Evolutionary conservation across 1,284 basidiomycete genomes (phyloP), one percentile per base, ranked within the genome.

Genomic region (Ganoderma lingzhi): DNA sequence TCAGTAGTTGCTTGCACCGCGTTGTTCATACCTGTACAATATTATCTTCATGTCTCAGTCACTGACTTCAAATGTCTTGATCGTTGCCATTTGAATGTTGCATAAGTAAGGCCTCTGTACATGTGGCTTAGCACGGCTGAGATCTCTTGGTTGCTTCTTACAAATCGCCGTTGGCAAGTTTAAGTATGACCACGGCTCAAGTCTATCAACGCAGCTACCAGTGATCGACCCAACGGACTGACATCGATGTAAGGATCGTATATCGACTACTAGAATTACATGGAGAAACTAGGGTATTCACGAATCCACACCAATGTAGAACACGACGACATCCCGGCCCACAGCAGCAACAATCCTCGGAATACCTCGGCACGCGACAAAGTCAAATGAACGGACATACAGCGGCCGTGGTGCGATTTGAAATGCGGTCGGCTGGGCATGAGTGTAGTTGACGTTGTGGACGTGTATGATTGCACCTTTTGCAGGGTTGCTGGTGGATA

Each of bases 371-470:
- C 84, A 73, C 10, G 85, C 83, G 64, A 94, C 78, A 80, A 93
- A 95, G 80, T 94, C 93, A 75, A 95, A 93, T 76, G 93, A 90
- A 61, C 86, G 84, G 48, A 94, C 83, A 69, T 85, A 84, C 77
- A 90, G 86, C 23, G 93, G 93, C 32, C 85, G 85, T 32, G 87
- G 83, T 30, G 85, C 85, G 64, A 94, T 76, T 58, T 80, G 80
- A 64, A 93, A 87, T 19, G 84, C 79, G 12, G 86, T 88, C 30
- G 93, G 91, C 71, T 87, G 85, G 32, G 90, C 86, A 60, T 90
- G 85, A 15, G 88, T 79, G 78, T 90, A 92, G 63, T 84, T 83
- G 56, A 84, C 82, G 73, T 91, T 91, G 80, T 92, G 86, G 45
- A 95, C 83, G 76, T 92, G 86, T 55, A 94, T 84, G 37, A 87